Conservation (phyloP, 2,329 filamentous ascomycete species). For the Pseudopyricularia cyperi region DNA sequence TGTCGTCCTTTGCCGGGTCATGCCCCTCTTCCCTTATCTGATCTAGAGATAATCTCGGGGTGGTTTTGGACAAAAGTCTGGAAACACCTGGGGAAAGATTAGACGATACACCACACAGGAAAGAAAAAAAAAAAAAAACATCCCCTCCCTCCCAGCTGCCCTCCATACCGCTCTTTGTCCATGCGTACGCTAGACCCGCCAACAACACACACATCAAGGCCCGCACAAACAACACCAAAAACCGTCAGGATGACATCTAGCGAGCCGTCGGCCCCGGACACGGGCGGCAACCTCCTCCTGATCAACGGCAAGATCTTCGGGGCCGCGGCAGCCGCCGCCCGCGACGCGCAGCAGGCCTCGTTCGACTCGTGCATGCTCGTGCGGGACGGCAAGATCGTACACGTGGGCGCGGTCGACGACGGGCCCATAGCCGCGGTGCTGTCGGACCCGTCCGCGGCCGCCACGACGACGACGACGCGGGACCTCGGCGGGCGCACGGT, state of each 20-base stretch:
- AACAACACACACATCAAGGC: too few species aligned
- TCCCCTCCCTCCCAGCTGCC: too few species aligned
- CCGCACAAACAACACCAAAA: too few species aligned
- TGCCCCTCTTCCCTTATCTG: background rate
- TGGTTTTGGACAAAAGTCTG: too few species aligned
- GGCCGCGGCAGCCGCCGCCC: background rate
- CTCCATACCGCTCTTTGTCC: too few species aligned
- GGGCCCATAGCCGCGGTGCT: conserved; percentile 15
- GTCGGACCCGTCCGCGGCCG: conserved; percentile 12
- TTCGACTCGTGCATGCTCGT: conserved; percentile 25
- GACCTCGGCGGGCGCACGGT: conserved; percentile 27
- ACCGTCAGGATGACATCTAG: background rate
- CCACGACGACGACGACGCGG: background rate
- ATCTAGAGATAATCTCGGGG: background rate
- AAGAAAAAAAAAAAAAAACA: too few species aligned
- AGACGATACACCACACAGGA: too few species aligned
- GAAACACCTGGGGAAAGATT: too few species aligned
- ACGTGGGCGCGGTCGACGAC: conserved; percentile 21
- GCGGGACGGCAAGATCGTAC: conserved; percentile 18
- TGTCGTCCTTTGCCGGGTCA: background rate
- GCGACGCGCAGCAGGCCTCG: conserved; percentile 11
- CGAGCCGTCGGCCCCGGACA: background rate
- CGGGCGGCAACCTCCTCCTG: conserved; percentile 8
- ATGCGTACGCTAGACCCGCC: too few species aligned
- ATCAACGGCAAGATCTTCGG: conserved; percentile 32